A percentile compares a stretch with the other conserved stretches of the same genome.
phyloP scores from a whole-genome alignment of 2,329 filamentous ascomycete genomes.

The Fusarium stilboides region DNA sequence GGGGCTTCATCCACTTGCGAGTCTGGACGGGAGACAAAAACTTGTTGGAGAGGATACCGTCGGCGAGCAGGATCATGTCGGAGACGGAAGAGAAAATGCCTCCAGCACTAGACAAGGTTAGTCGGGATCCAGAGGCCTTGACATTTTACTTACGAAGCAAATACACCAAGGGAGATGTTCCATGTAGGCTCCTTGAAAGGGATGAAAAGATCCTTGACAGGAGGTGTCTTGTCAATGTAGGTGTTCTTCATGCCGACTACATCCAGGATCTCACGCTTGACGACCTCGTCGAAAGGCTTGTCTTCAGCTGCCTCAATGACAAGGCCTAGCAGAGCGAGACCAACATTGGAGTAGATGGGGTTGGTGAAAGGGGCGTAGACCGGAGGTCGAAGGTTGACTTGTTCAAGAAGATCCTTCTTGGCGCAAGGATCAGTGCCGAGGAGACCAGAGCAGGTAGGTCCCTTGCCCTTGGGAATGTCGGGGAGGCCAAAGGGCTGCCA shows the following conservation, averaged over 20 bases:
- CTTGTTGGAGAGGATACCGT: conserved; percentile 60
- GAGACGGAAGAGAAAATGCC: conserved; percentile 59
- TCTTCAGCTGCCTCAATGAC: conserved; percentile 62
- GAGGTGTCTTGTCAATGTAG: conserved; percentile 53
- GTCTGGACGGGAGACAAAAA: conserved; percentile 59
- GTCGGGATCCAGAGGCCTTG: fast-evolving
- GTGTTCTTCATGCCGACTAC: conserved; percentile 61
- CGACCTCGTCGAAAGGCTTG: conserved; percentile 57
- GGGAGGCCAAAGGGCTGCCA: conserved; percentile 55
- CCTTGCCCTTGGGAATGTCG: conserved; percentile 47
- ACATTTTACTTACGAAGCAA: conserved; percentile 51
- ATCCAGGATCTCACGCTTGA: conserved; percentile 59
- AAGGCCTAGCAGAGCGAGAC: conserved; percentile 61
- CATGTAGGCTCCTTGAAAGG: conserved; percentile 54
- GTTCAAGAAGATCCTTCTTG: conserved; percentile 48
- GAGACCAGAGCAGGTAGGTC: conserved; percentile 55
- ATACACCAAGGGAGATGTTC: conserved; percentile 54
- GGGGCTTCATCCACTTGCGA: conserved; percentile 63
- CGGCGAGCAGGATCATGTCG: conserved; percentile 60
- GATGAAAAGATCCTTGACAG: conserved; percentile 54
- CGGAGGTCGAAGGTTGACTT: conserved; percentile 53
- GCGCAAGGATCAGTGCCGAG: conserved; percentile 53
- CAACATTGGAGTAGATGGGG: conserved; percentile 66
- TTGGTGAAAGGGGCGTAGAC: conserved; percentile 60
- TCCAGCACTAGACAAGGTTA: conserved; percentile 51